Evolutionary conservation across 495 filamentous ascomycete genomes (phyloP).

Genomic region (Penicillium pancosmium): DNA sequence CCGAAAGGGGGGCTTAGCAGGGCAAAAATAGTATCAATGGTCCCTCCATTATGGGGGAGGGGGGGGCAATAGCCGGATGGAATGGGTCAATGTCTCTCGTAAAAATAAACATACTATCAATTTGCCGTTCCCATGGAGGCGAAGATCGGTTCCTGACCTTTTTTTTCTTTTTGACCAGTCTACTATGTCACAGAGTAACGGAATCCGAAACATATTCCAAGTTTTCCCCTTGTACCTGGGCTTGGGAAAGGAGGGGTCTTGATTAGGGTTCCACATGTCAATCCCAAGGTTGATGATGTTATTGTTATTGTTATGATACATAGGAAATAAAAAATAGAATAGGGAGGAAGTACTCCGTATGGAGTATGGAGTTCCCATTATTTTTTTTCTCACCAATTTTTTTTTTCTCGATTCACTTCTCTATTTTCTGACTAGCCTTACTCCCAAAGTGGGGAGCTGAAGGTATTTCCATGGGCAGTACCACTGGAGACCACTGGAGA

Average conservation of each 20-base stretch:
- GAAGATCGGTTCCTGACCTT: neutral
- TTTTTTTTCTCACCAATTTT: too few species aligned
- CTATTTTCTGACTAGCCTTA: too few species aligned
- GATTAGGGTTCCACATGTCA: neutral
- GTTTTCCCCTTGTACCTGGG: neutral
- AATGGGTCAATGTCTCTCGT: slow-evolving; percentile 1
- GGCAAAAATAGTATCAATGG: slow-evolving; percentile 4
- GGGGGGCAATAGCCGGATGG: neutral
- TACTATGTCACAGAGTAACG: too few species aligned
- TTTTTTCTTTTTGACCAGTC: too few species aligned
- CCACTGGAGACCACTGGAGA: neutral
- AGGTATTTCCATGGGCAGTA: neutral
- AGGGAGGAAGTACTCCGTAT: too few species aligned
- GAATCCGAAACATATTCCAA: slow-evolving; percentile 1
- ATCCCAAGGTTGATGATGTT: neutral
- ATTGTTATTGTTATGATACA: neutral
- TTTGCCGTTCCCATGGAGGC: neutral
- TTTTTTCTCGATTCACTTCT: too few species aligned
- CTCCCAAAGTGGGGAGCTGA: neutral
- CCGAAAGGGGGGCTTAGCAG: slow-evolving; percentile 6
- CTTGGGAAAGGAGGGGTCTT: neutral
- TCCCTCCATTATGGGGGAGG: neutral
- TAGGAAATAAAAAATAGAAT: too few species aligned
- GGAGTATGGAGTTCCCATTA: too few species aligned
- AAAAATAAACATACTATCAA: slow-evolving; percentile 7